Evolutionary conservation across 2,329 filamentous ascomycete genomes (phyloP).

Genomic region (Dactylonectria estremocensis): DNA sequence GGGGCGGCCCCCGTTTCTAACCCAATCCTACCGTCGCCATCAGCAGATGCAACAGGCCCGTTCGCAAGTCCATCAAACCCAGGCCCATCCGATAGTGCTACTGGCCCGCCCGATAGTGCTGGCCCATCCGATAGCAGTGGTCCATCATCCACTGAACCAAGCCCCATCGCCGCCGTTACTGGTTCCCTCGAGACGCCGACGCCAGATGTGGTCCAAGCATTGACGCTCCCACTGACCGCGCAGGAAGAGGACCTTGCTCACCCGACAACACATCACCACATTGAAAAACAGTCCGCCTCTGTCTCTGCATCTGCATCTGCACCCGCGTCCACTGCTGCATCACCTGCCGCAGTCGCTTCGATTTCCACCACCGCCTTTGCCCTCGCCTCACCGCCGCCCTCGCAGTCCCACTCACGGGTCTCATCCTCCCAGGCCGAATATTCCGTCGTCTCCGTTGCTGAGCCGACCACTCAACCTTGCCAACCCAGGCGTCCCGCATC

Average conservation of each 20-base stretch:
- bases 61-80: conserved; percentile 31
- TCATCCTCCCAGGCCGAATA: conserved; percentile 53
- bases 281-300: conserved; percentile 45
- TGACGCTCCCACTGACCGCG: conserved; percentile 36
- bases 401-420: conserved; percentile 53
- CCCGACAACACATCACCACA: conserved; percentile 48
- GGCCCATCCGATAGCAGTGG: not conserved
- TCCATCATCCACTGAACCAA: conserved; percentile 20
- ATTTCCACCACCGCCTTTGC: not conserved
- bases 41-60: conserved; percentile 37
- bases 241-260: conserved; percentile 32
- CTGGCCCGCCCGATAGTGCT: too few relatives aligned
- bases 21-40: conserved; percentile 25
- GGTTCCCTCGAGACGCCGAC: conserved; percentile 25
- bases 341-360: conserved; percentile 22
- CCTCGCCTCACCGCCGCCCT: conserved; percentile 38
- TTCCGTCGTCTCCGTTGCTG: conserved; percentile 37
- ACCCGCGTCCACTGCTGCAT: conserved; percentile 28
- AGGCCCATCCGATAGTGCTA: conserved; percentile 16
- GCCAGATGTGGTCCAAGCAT: conserved; percentile 33
- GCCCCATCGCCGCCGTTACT: conserved; percentile 21
- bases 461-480: conserved; percentile 41
- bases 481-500: conserved; percentile 47
- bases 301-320: conserved; percentile 30
- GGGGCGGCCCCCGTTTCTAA: conserved; percentile 33